These are phyloP conservation scores for Jacaranda mimosifolia DNA, from an alignment of 257 asterid species.

Conservation along the genomic window DNA sequence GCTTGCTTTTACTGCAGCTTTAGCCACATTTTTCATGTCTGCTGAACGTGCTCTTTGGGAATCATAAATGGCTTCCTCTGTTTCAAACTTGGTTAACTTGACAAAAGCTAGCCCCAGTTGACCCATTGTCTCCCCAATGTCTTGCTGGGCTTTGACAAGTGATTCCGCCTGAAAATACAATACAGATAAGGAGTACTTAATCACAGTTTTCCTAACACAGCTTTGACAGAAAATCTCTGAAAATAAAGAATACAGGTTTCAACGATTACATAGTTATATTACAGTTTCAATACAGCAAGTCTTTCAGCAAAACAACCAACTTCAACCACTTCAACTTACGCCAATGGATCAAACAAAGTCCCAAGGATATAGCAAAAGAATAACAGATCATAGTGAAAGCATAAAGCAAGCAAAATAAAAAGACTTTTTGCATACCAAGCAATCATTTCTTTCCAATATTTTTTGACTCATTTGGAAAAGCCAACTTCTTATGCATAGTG, in stretches of 20 bases:
- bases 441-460: neutral
- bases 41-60: slow-evolving; percentile 86
- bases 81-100: slow-evolving; percentile 91
- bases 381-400: neutral
- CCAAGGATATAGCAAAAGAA: slow-evolving; percentile 1
- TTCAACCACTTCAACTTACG: neutral
- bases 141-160: slow-evolving; percentile 94
- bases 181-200: slow-evolving; percentile 24
- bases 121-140: slow-evolving; percentile 96
- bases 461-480: slow-evolving; percentile 12
- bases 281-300: neutral
- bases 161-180: slow-evolving; percentile 78
- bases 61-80: slow-evolving; percentile 85
- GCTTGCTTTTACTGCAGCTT: slow-evolving; percentile 97
- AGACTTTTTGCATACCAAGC: neutral
- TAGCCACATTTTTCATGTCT: slow-evolving; percentile 94
- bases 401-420: neutral
- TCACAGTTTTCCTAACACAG: slow-evolving; percentile 6
- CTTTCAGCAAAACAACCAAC: slow-evolving; percentile 11
- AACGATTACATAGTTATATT: slow-evolving; percentile 20
- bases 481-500: slow-evolving; percentile 8
- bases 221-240: neutral
- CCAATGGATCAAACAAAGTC: slow-evolving; percentile 14
- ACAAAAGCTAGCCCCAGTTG: slow-evolving; percentile 94
- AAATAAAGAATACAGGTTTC: neutral